Base-by-base conservation (phyloP, 2,329 filamentous ascomycete species). In the Cytospora schulzeri region DNA sequence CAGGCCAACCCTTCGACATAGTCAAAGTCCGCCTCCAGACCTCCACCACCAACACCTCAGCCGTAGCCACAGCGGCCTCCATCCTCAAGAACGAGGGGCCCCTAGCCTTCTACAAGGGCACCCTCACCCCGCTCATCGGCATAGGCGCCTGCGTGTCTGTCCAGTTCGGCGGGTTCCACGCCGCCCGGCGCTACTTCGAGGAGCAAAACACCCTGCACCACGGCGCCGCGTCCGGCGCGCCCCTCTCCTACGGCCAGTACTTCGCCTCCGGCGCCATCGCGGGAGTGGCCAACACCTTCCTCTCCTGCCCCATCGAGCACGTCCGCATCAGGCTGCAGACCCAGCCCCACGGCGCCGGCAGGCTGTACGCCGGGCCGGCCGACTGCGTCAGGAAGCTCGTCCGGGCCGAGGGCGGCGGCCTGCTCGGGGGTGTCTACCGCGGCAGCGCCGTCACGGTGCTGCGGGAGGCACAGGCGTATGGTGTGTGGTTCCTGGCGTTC, bases 101-200 rank as follows among this genome's bases (percentile, higher is more conserved):
- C 2, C 80, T 91, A 15, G 95, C 95, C 64, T 99, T 99, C 82
- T 99, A 99, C 87, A 99, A 99, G 80, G 95, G 95, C 73, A 98
- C 95, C 0, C 83, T 99, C 63, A 98, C 95, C 6, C 95, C 95
- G 0, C 84, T 99, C 63, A 86, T 99, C 64, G 95, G 95, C 70
- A 98, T 99, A 74, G 95, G 95, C 71, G 95, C 95, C 70, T 99
- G 95, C 76, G 93, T 95, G 54, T 97, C 93, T n/a, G 90, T 99
- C 72, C 95, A 99, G 82, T 99, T 99, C 77, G 95, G 93, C 68
- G 95, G 91, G 72, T 99, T 98, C 84, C 93, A 97, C 82, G 89
- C 91, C 74, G 93, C 94, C 11, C 91, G 92, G 66, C 91, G 95
- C 66, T 89, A 86, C 73, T 88, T 99, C 75, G 94, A 98, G 80